These are phyloP conservation scores for Trypanosoma congolense DNA, from an alignment of 208 protist species.

Conservation along the genomic window DNA sequence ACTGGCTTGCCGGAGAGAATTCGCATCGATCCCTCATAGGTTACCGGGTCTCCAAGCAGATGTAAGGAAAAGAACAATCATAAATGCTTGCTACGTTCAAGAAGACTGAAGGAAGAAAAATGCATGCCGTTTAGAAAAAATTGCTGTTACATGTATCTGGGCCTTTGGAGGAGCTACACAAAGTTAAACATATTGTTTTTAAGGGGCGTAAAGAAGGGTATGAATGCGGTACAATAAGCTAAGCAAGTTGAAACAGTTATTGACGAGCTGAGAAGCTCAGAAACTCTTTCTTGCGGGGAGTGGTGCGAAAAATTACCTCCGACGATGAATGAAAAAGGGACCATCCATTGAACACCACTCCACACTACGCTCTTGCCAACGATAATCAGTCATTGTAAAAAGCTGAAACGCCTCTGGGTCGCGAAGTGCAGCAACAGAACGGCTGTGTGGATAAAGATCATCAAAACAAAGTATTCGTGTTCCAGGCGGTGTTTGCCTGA, in stretches of 20 bases:
- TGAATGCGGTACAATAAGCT: not conserved
- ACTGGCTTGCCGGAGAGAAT: too few species aligned
- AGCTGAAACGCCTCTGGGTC: constrained; percentile 59
- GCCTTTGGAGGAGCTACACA: too few species aligned
- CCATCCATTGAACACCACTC: constrained; percentile 58
- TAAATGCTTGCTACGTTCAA: too few species aligned
- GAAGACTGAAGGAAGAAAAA: too few species aligned
- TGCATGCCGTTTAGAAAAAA: too few species aligned
- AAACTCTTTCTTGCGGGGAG: not conserved
- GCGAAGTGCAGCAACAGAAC: constrained; percentile 36
- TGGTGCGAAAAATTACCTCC: constrained; percentile 27
- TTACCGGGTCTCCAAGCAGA: too few species aligned
- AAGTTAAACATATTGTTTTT: too few species aligned
- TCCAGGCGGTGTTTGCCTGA: constrained; percentile 30
- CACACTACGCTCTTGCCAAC: constrained; percentile 54
- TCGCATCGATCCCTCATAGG: too few species aligned
- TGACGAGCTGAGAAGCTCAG: not conserved
- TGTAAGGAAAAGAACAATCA: too few species aligned
- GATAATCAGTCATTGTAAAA: constrained; percentile 65
- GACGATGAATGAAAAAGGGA: constrained; percentile 50
- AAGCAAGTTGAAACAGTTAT: not conserved
- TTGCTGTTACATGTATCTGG: too few species aligned
- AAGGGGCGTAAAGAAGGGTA: too few species aligned
- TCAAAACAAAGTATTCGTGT: constrained; percentile 61
- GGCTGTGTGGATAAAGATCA: constrained; percentile 59